Conservation (phyloP, 2,329 filamentous ascomycete genomes). For the Trichoderma sp. region DNA sequence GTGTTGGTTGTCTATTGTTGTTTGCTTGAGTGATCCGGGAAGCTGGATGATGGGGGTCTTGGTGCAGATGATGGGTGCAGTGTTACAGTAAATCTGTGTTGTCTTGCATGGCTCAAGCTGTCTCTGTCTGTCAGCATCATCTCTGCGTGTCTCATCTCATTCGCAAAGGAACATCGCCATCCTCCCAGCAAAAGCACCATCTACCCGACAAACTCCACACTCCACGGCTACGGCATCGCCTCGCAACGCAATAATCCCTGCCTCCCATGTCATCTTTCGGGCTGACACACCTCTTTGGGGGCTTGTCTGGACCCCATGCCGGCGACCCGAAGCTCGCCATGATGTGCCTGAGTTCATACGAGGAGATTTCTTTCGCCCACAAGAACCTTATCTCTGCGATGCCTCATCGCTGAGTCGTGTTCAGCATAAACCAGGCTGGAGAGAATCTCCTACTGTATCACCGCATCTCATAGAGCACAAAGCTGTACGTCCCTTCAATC, state of each 20-base stretch:
- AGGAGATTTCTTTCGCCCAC: background rate
- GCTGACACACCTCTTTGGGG: slow-evolving; percentile 16
- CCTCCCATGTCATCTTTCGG: slow-evolving; percentile 9
- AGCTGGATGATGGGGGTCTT: background rate
- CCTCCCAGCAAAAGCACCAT: background rate
- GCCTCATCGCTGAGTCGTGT: background rate
- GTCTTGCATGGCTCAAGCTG: background rate
- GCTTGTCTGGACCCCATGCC: background rate
- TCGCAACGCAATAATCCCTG: slow-evolving; percentile 13
- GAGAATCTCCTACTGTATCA: background rate
- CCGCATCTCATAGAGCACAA: background rate
- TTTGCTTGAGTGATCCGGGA: background rate
- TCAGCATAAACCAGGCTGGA: background rate
- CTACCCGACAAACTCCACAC: slow-evolving; percentile 6
- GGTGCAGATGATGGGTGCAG: background rate
- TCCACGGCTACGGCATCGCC: slow-evolving; percentile 10
- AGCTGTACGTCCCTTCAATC: too few relatives aligned
- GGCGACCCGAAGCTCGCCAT: slow-evolving; percentile 13
- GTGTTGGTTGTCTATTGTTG: background rate
- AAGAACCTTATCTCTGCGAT: background rate
- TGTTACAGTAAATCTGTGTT: background rate
- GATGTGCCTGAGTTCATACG: background rate
- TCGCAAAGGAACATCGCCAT: background rate
- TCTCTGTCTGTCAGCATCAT: background rate
- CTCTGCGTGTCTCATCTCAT: background rate